Evolutionary conservation across 106 monocot species (phyloP).

Genomic region (Dendrobium chrysotoxum): DNA sequence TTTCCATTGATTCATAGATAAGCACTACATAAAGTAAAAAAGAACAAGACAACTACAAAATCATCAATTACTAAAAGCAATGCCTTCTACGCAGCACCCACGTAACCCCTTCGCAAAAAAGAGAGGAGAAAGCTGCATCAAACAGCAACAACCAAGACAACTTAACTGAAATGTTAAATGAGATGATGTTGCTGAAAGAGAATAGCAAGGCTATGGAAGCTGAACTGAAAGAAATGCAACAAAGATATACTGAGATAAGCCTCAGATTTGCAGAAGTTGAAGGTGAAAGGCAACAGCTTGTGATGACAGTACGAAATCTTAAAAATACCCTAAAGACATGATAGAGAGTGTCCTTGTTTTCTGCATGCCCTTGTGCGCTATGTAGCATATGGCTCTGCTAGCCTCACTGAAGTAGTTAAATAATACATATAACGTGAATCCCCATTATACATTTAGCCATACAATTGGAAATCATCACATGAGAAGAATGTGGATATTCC

Average conservation of each 20-base stretch:
- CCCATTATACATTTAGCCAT: neutral
- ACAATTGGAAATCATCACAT: neutral
- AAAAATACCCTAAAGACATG: slow-evolving; percentile 66
- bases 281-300: slow-evolving; percentile 93
- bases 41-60: neutral
- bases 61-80: neutral
- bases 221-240: slow-evolving; percentile 90
- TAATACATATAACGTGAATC: neutral
- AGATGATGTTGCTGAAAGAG: slow-evolving; percentile 45
- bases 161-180: slow-evolving; percentile 21
- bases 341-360: neutral
- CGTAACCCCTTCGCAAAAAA: neutral
- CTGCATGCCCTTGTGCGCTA: neutral
- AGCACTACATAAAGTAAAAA: neutral
- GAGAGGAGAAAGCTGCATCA: slow-evolving; percentile 1
- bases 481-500: neutral
- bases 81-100: neutral
- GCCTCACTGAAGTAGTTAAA: neutral
- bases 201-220: slow-evolving; percentile 54
- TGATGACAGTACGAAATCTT: slow-evolving; percentile 70
- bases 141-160: slow-evolving; percentile 12
- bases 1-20: neutral
- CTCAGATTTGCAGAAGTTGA: slow-evolving; percentile 94
- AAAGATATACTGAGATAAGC: slow-evolving; percentile 89
- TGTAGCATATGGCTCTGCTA: neutral